These are phyloP conservation scores for Alternaria ventricosa DNA, from an alignment of 2,329 filamentous ascomycete species.

Conservation along the genomic window DNA sequence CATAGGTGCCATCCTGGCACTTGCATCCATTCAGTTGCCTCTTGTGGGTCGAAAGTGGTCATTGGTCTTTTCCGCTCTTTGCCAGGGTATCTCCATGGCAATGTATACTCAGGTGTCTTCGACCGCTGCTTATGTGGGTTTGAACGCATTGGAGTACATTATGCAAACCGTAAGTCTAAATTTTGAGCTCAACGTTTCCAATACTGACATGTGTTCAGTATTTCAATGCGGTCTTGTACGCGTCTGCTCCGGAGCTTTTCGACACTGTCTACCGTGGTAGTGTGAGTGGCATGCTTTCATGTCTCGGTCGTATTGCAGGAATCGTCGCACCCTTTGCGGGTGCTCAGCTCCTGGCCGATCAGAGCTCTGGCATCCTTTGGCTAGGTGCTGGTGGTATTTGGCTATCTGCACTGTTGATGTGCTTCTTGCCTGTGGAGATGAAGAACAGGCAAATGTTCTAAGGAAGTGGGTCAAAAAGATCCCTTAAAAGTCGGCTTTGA, in stretches of 20 bases:
- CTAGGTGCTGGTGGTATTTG: slow-evolving; percentile 39
- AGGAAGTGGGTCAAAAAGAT: not conserved
- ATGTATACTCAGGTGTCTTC: slow-evolving; percentile 39
- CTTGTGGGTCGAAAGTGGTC: slow-evolving; percentile 39
- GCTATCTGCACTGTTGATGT: slow-evolving; percentile 36
- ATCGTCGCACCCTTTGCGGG: slow-evolving; percentile 40
- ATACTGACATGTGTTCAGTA: slow-evolving; percentile 17
- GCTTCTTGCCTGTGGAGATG: slow-evolving; percentile 41
- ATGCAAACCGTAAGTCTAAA: slow-evolving; percentile 35
- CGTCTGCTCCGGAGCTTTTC: slow-evolving; percentile 38
- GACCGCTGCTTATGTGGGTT: slow-evolving; percentile 34
- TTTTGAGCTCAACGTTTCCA: fast-evolving
- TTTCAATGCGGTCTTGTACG: slow-evolving; percentile 40
- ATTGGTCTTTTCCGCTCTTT: slow-evolving; percentile 35
- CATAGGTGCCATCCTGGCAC: slow-evolving; percentile 30
- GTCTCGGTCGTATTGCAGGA: slow-evolving; percentile 35
- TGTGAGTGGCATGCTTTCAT: slow-evolving; percentile 39
- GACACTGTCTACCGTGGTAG: slow-evolving; percentile 39
- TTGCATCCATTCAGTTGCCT: slow-evolving; percentile 35
- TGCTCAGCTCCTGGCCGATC: slow-evolving; percentile 25
- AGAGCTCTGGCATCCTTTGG: slow-evolving; percentile 38
- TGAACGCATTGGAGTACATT: slow-evolving; percentile 42
- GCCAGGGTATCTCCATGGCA: slow-evolving; percentile 38
- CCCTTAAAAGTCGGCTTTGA: not conserved
- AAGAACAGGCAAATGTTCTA: slow-evolving; percentile 41